phyloP scores from a whole-genome alignment of 495 filamentous ascomycete species.

The Talaromyces proteolyticus region DNA sequence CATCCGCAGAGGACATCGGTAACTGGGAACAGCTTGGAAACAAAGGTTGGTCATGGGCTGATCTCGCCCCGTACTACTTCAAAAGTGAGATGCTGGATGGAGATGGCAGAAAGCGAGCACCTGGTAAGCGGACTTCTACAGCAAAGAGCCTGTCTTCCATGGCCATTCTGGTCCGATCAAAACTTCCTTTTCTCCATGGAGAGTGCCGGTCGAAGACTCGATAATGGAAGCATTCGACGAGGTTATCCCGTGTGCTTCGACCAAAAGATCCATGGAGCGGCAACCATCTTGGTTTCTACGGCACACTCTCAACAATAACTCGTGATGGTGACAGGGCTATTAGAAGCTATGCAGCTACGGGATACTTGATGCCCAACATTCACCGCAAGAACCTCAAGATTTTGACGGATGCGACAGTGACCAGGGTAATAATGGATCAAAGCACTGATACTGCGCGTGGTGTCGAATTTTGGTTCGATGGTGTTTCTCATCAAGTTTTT shows the following conservation, averaged over 20 bases:
- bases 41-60: conserved; percentile 43
- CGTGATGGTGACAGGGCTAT: conserved; percentile 11
- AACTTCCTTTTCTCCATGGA: conserved; percentile 14
- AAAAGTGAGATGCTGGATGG: conserved; percentile 16
- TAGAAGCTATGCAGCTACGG: conserved; percentile 33
- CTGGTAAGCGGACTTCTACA: conserved; percentile 1
- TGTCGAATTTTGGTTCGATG: conserved; percentile 29
- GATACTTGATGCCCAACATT: conserved; percentile 18
- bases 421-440: conserved; percentile 26
- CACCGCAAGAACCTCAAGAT: conserved; percentile 40
- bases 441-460: conserved; percentile 12
- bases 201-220: not conserved
- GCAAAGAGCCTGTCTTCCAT: conserved; percentile 4
- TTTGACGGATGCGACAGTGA: conserved; percentile 36
- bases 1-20: conserved; percentile 37
- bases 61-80: conserved; percentile 36
- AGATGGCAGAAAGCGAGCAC: conserved; percentile 7
- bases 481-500: conserved; percentile 24
- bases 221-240: conserved; percentile 20
- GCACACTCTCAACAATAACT: conserved; percentile 12
- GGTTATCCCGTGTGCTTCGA: conserved; percentile 16
- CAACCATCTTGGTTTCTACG: conserved; percentile 18
- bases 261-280: conserved; percentile 15
- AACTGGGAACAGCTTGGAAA: conserved; percentile 50
- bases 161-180: conserved; percentile 16